phyloP scores from a whole-genome alignment of 2,329 filamentous ascomycete genomes.

The Neonectria ditissima region DNA sequence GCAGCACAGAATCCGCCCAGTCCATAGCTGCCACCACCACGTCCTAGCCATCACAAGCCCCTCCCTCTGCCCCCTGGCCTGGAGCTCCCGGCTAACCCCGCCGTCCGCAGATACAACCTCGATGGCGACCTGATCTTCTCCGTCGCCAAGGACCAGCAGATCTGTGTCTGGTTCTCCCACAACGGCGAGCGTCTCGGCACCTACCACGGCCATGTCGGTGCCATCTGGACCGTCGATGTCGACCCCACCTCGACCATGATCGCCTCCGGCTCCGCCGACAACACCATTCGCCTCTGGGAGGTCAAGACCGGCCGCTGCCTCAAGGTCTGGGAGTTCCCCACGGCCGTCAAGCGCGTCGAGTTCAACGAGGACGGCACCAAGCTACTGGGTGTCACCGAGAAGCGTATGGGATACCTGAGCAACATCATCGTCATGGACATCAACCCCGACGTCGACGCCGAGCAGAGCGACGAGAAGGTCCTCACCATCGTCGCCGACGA shows the following conservation, averaged over 20 bases:
- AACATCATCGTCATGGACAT: conserved; percentile 95
- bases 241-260: conserved; percentile 92
- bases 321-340: conserved; percentile 98
- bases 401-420: conserved; percentile 95
- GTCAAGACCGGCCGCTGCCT: conserved; percentile 91
- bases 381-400: conserved; percentile 95
- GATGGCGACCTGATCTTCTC: conserved; percentile 98
- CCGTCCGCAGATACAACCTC: conserved; percentile 76
- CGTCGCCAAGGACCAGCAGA: conserved; percentile 93
- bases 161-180: conserved; percentile 96
- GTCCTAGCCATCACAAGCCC: conserved; percentile 4
- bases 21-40: background rate
- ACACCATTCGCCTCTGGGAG: conserved; percentile 98
- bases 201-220: conserved; percentile 96
- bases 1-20: background rate
- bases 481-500: conserved; percentile 93
- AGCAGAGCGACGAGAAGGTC: conserved; percentile 85
- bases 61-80: conserved; percentile 7
- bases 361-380: conserved; percentile 94
- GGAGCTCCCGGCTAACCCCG: conserved; percentile 32
- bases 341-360: conserved; percentile 96
- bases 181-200: conserved; percentile 98
- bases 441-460: conserved; percentile 82
- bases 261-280: conserved; percentile 96
- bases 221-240: conserved; percentile 98